phyloP scores from a whole-genome alignment of 208 protist genomes.

The Wallacemonas sp. region DNA sequence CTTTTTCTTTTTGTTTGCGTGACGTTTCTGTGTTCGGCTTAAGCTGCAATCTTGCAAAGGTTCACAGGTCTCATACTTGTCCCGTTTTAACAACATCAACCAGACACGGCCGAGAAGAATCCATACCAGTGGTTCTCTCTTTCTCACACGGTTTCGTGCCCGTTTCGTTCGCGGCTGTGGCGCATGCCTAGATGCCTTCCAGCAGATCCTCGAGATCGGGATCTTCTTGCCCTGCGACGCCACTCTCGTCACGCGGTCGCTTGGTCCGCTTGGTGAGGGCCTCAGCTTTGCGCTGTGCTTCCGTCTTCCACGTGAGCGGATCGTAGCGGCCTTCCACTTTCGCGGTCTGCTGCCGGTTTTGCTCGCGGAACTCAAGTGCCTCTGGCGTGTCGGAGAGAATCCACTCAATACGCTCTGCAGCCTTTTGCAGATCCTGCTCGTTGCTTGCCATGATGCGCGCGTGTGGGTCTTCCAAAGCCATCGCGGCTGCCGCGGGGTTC shows the following conservation, averaged over 20 bases:
- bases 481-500: slow-evolving; percentile 62
- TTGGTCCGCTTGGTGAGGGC: slow-evolving; percentile 33
- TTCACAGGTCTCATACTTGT: too few species aligned
- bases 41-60: too few species aligned
- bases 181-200: slow-evolving; percentile 72
- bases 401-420: slow-evolving; percentile 90
- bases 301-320: slow-evolving; percentile 84
- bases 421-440: slow-evolving; percentile 85
- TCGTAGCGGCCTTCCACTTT: slow-evolving; percentile 92
- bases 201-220: slow-evolving; percentile 78
- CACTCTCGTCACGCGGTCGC: slow-evolving; percentile 38
- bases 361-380: slow-evolving; percentile 86
- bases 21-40: too few species aligned
- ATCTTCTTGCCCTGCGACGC: slow-evolving; percentile 38
- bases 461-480: slow-evolving; percentile 89
- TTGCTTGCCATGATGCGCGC: slow-evolving; percentile 86
- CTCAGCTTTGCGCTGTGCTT: slow-evolving; percentile 32
- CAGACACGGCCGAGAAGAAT: too few species aligned
- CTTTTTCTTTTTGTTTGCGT: too few species aligned
- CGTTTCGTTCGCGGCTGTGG: too few species aligned
- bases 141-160: too few species aligned
- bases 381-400: slow-evolving; percentile 91
- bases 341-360: slow-evolving; percentile 87
- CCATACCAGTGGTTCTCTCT: too few species aligned
- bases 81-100: too few species aligned